Percentiles rank a stretch among this genome's conserved stretches.
Conservation (phyloP, 768 basidiomycete genomes). For the Mycena metata region DNA sequence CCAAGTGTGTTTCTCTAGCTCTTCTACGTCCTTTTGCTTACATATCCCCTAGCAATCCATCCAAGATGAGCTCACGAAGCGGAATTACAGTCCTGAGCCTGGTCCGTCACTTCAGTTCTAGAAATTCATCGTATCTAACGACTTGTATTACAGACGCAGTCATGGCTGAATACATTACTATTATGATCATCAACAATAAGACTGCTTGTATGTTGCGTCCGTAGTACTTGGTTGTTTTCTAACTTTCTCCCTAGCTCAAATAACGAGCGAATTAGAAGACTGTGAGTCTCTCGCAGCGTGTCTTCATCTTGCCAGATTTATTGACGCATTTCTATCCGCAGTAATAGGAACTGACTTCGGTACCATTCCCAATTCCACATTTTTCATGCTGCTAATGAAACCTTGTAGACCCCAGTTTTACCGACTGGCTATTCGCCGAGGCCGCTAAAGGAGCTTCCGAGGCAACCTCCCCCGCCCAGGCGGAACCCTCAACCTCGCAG, state of each 20-base stretch:
- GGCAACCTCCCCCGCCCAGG: constrained; percentile 56
- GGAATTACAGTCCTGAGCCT: constrained; percentile 81
- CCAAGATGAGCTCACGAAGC: constrained; percentile 82
- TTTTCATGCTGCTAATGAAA: constrained; percentile 33
- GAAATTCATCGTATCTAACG: constrained; percentile 24
- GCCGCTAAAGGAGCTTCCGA: constrained; percentile 78
- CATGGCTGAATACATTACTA: constrained; percentile 95
- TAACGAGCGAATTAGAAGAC: constrained; percentile 90
- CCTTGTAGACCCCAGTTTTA: constrained; percentile 80
- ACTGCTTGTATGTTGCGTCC: constrained; percentile 68
- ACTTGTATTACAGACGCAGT: constrained; percentile 72
- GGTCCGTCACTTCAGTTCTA: constrained; percentile 59
- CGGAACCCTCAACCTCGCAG: constrained; percentile 53
- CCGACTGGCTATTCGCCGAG: constrained; percentile 89
- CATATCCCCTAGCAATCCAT: constrained; percentile 71
- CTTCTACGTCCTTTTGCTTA: background rate
- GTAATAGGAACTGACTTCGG: constrained; percentile 89
- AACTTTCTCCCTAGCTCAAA: constrained; percentile 70
- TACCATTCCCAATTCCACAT: constrained; percentile 44
- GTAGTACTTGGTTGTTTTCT: constrained; percentile 17
- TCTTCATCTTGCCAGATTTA: constrained; percentile 6
- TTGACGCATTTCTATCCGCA: constrained; percentile 37
- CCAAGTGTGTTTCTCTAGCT: constrained; percentile 61
- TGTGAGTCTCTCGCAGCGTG: constrained; percentile 56
- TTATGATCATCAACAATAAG: constrained; percentile 96